phyloP scores from a whole-genome alignment of 306 rosid species.

The Quercus robur region DNA sequence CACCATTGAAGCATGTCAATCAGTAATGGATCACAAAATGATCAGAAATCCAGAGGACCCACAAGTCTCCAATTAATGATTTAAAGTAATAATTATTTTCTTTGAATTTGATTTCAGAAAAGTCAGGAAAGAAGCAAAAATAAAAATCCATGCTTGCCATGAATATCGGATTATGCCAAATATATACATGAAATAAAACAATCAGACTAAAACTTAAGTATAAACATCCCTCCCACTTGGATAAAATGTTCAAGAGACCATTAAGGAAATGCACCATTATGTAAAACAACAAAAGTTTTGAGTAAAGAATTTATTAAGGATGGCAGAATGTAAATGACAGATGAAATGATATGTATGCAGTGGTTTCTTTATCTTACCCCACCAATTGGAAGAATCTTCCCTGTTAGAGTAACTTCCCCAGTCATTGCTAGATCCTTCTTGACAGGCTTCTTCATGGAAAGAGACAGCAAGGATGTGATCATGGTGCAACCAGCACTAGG shows the following conservation, averaged over 20 bases:
- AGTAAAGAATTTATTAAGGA: background rate
- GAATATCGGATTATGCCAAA: background rate
- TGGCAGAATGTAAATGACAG: background rate
- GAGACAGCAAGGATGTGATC: conserved; percentile 89
- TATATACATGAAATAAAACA: background rate
- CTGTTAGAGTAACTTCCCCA: conserved; percentile 95
- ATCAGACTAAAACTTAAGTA: background rate
- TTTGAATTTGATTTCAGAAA: background rate
- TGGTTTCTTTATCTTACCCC: conserved; percentile 63
- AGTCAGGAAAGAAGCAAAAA: background rate
- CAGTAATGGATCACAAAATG: background rate
- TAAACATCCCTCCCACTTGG: background rate
- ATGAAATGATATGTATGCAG: background rate
- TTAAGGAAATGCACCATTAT: background rate
- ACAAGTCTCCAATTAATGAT: background rate
- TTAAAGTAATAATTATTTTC: background rate
- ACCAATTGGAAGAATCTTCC: conserved; percentile 97
- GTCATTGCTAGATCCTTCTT: conserved; percentile 97
- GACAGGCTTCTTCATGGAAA: conserved; percentile 86
- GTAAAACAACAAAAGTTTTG: background rate
- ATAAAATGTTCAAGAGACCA: background rate
- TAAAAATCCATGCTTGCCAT: background rate
- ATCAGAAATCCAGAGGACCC: background rate
- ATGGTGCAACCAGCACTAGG: conserved; percentile 99
- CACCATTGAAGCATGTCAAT: background rate